These are phyloP conservation scores for Yarrowia alimentaria DNA, from an alignment of 805 yeast genomes.

Conservation along the genomic window DNA sequence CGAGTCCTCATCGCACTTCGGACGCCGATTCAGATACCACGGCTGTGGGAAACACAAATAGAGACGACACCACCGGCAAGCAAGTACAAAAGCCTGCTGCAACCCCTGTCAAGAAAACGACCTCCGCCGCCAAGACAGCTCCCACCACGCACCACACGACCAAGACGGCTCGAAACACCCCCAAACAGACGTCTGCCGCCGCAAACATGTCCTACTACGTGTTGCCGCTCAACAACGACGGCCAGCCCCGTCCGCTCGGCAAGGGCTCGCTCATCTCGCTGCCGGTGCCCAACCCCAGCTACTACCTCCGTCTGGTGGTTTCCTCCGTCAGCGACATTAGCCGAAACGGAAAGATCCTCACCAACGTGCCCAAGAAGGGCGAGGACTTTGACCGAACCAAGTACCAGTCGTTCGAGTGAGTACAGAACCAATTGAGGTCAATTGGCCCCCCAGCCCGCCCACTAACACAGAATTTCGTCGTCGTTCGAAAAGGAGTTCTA, in stretches of 20 bases:
- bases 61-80: no score
- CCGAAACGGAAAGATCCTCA: slow-evolving; percentile 67
- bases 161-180: no score
- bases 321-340: slow-evolving; percentile 74
- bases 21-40: no score
- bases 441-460: neutral
- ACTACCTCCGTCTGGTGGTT: slow-evolving; percentile 56
- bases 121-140: neutral
- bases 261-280: slow-evolving; percentile 42
- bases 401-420: slow-evolving; percentile 45
- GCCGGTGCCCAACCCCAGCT: slow-evolving; percentile 44
- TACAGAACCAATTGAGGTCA: slow-evolving; percentile 31
- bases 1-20: no score
- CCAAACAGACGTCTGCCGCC: neutral
- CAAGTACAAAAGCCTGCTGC: neutral
- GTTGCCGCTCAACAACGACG: slow-evolving; percentile 35
- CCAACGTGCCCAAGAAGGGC: slow-evolving; percentile 61
- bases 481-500: slow-evolving; percentile 63
- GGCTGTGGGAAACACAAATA: no score
- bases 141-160: no score
- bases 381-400: slow-evolving; percentile 54
- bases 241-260: slow-evolving; percentile 37
- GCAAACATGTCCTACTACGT: slow-evolving; percentile 28
- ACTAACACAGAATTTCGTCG: slow-evolving; percentile 45
- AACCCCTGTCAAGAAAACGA: neutral